Evolutionary conservation across 2,329 filamentous ascomycete species (phyloP).

Genomic region (Trichophyton simii): DNA sequence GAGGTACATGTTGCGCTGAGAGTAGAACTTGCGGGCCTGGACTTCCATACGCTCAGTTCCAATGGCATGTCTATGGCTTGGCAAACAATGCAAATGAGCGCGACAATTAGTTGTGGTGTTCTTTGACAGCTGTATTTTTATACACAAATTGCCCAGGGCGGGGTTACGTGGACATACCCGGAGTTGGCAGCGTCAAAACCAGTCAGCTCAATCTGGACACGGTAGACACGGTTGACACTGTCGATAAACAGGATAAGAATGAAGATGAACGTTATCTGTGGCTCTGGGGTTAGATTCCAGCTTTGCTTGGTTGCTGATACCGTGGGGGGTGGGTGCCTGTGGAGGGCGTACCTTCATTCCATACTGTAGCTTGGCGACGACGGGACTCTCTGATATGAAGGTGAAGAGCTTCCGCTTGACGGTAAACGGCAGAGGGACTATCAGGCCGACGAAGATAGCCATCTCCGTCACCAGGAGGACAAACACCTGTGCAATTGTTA

Average conservation of each 20-base stretch:
- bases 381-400: slow-evolving; percentile 82
- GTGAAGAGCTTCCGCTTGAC: slow-evolving; percentile 78
- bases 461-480: slow-evolving; percentile 39
- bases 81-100: slow-evolving; percentile 12
- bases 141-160: not conserved
- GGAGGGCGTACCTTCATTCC: slow-evolving; percentile 61
- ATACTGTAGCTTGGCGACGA: slow-evolving; percentile 89
- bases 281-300: not conserved
- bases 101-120: not conserved
- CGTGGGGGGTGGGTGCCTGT: not conserved
- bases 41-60: slow-evolving; percentile 95
- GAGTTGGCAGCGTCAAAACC: slow-evolving; percentile 44
- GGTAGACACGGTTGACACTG: slow-evolving; percentile 90
- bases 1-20: slow-evolving; percentile 99
- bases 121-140: not conserved
- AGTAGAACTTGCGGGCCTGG: slow-evolving; percentile 99
- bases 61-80: slow-evolving; percentile 50
- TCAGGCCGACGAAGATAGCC: slow-evolving; percentile 38
- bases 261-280: slow-evolving; percentile 89
- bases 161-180: slow-evolving; percentile 34
- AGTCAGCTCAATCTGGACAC: slow-evolving; percentile 80
- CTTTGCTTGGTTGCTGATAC: not conserved
- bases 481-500: slow-evolving; percentile 30
- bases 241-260: slow-evolving; percentile 97
- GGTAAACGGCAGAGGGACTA: slow-evolving; percentile 75